phyloP scores from a whole-genome alignment of 2,329 filamentous ascomycete species.

The Arachnomyces sp. region DNA sequence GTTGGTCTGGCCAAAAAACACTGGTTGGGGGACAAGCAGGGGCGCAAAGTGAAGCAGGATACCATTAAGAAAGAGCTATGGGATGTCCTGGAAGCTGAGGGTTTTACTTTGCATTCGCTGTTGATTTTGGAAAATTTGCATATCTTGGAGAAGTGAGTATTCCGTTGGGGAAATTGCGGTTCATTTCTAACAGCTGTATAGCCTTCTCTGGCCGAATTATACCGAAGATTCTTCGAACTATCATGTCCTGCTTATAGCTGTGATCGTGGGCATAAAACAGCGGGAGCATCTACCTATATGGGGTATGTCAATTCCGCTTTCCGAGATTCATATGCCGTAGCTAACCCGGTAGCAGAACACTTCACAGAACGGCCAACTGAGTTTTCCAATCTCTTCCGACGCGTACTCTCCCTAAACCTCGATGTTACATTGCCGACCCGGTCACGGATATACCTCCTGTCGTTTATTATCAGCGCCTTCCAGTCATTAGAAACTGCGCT shows the following conservation, averaged over 20 bases:
- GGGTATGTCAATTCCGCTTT: slow-evolving; percentile 46
- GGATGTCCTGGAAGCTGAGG: slow-evolving; percentile 74
- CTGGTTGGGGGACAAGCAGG: slow-evolving; percentile 67
- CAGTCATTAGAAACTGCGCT: slow-evolving; percentile 84
- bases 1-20: slow-evolving; percentile 68
- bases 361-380: slow-evolving; percentile 70
- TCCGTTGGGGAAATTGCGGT: no score
- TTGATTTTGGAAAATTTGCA: slow-evolving; percentile 83
- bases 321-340: slow-evolving; percentile 10
- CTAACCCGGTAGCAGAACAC: slow-evolving; percentile 47
- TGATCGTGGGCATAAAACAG: slow-evolving; percentile 81
- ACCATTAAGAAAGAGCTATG: slow-evolving; percentile 82
- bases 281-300: slow-evolving; percentile 81
- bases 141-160: slow-evolving; percentile 65
- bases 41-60: slow-evolving; percentile 69
- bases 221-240: slow-evolving; percentile 81
- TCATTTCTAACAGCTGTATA: slow-evolving; percentile 22
- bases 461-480: slow-evolving; percentile 84
- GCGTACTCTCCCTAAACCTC: slow-evolving; percentile 77
- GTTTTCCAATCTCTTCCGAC: slow-evolving; percentile 83
- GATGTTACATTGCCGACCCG: slow-evolving; percentile 57
- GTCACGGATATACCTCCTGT: slow-evolving; percentile 74
- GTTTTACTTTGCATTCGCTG: slow-evolving; percentile 68
- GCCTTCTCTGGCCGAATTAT: slow-evolving; percentile 93
- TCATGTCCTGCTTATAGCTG: slow-evolving; percentile 76